Percentiles rank a stretch among this genome's conserved stretches.
Conservation (phyloP, 345 rosid species). For the Citrus sinensis region DVS_A1.0 CM039162.1:31720501-31721000, state of each 20-base stretch:
- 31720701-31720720: constrained; percentile 81
- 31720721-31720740: constrained; percentile 88
- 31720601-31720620: constrained; percentile 52
- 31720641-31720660: constrained; percentile 82
- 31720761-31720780: constrained; percentile 68
- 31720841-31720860: constrained; percentile 66
- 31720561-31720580: constrained; percentile 59
- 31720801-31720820: constrained; percentile 32
- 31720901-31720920: constrained; percentile 82
- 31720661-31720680: constrained; percentile 86
- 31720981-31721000: constrained; percentile 44
- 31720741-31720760: constrained; percentile 34
- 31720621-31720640: constrained; percentile 76
- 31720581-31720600: constrained; percentile 73
- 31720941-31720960: constrained; percentile 85
- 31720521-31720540: constrained; percentile 97
- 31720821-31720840: constrained; percentile 45
- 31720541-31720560: constrained; percentile 94
- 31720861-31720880: constrained; percentile 80
- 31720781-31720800: constrained; percentile 40
- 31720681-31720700: constrained; percentile 77
- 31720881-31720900: constrained; percentile 68
- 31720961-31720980: constrained; percentile 72
- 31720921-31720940: constrained; percentile 83
- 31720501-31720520: constrained; percentile 66